These are phyloP conservation scores for Nidula niveotomentosa DNA, from an alignment of 1,284 basidiomycete species.

Conservation along the genomic window DNA sequence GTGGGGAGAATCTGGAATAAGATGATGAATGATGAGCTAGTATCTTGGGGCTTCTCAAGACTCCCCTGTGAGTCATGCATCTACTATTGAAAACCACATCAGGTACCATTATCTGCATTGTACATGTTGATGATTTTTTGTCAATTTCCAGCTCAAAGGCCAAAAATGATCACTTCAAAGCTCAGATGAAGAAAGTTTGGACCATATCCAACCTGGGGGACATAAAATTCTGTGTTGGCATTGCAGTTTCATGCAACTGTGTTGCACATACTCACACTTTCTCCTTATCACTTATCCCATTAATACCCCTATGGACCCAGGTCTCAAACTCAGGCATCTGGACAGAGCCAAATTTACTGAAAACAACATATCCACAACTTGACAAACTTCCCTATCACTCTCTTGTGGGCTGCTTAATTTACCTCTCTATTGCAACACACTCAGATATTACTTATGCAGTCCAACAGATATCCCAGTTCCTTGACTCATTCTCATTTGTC, in stretches of 20 bases:
- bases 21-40: slow-evolving; percentile 28
- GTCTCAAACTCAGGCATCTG: slow-evolving; percentile 31
- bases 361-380: slow-evolving; percentile 27
- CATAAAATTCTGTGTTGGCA: too few species aligned
- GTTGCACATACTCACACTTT: too few species aligned
- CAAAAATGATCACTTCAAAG: too few species aligned
- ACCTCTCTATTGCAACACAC: slow-evolving; percentile 32
- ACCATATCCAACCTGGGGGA: too few species aligned
- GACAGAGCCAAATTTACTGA: slow-evolving; percentile 38
- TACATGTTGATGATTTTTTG: slow-evolving; percentile 36
- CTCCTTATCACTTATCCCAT: too few species aligned
- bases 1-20: slow-evolving; percentile 33
- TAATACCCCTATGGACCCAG: too few species aligned
- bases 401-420: slow-evolving; percentile 38
- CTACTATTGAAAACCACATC: slow-evolving; percentile 16
- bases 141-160: too few species aligned
- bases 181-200: too few species aligned
- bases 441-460: slow-evolving; percentile 42
- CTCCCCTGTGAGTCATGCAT: slow-evolving; percentile 31
- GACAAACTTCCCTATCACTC: slow-evolving; percentile 23
- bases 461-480: slow-evolving; percentile 29
- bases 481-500: slow-evolving; percentile 14
- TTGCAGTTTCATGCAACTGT: too few species aligned
- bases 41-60: slow-evolving; percentile 25
- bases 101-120: slow-evolving; percentile 23